phyloP scores from a whole-genome alignment of 2,329 filamentous ascomycete species.

The Colletotrichum destructivum region DNA sequence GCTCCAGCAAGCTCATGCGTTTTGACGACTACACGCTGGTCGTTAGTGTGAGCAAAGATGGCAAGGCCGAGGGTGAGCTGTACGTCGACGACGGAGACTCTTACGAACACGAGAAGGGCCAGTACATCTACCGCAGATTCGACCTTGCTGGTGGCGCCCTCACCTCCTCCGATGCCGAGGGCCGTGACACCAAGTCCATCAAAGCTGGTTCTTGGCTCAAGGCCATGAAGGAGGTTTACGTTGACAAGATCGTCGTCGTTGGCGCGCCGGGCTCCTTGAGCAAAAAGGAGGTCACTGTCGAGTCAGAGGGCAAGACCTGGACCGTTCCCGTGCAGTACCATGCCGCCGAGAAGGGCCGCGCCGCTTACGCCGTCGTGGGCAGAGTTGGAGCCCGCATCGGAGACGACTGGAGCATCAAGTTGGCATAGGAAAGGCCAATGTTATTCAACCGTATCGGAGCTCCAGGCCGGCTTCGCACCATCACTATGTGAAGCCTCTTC shows the following conservation, averaged over 20 bases:
- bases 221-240: slow-evolving; percentile 81
- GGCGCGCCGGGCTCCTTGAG: slow-evolving; percentile 83
- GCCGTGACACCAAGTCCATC: slow-evolving; percentile 67
- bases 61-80: slow-evolving; percentile 80
- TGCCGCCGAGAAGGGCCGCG: slow-evolving; percentile 61
- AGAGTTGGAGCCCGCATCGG: slow-evolving; percentile 67
- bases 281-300: slow-evolving; percentile 71
- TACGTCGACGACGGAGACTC: slow-evolving; percentile 96
- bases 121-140: slow-evolving; percentile 90
- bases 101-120: slow-evolving; percentile 88
- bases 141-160: slow-evolving; percentile 73
- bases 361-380: slow-evolving; percentile 68
- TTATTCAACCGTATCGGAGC: neutral
- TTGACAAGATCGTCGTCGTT: slow-evolving; percentile 89
- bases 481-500: too few species aligned
- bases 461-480: neutral
- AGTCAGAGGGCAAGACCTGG: slow-evolving; percentile 66
- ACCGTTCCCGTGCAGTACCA: slow-evolving; percentile 74
- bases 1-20: slow-evolving; percentile 90
- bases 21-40: slow-evolving; percentile 97
- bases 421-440: slow-evolving; percentile 44
- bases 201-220: slow-evolving; percentile 81
- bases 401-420: slow-evolving; percentile 66
- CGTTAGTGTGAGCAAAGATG: slow-evolving; percentile 76
- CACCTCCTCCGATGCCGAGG: slow-evolving; percentile 78